phyloP scores from a whole-genome alignment of 805 yeast genomes.

The Candida dajiaensis region DNA sequence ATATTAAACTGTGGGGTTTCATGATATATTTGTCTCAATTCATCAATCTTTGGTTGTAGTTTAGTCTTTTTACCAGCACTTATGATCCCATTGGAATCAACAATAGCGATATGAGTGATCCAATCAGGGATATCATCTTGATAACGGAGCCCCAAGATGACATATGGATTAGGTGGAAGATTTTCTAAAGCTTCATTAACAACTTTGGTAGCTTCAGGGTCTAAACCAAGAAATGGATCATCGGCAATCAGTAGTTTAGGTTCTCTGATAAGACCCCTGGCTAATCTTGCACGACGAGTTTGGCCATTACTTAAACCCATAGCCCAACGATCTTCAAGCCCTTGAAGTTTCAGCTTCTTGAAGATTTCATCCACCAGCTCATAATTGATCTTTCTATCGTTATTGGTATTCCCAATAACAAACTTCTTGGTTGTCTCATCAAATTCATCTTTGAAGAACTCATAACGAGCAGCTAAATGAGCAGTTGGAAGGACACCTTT shows the following conservation, averaged over 20 bases:
- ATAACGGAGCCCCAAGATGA: constrained; percentile 68
- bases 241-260: constrained; percentile 73
- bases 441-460: constrained; percentile 76
- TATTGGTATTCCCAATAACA: constrained; percentile 44
- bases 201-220: constrained; percentile 58
- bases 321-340: constrained; percentile 66
- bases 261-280: constrained; percentile 56
- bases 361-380: constrained; percentile 38
- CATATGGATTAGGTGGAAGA: constrained; percentile 42
- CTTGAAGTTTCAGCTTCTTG: constrained; percentile 45
- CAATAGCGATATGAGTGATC: constrained; percentile 68
- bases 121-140: constrained; percentile 78
- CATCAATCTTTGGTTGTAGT: constrained; percentile 19
- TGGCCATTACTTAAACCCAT: constrained; percentile 93
- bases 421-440: constrained; percentile 65
- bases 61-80: constrained; percentile 39
- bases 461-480: constrained; percentile 86
- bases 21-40: constrained; percentile 16
- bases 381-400: constrained; percentile 25
- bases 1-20: constrained; percentile 12
- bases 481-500: constrained; percentile 47
- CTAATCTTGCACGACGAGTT: constrained; percentile 83
- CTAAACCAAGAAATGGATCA: constrained; percentile 91
- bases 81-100: constrained; percentile 47
- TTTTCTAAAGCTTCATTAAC: constrained; percentile 50